Evolutionary conservation across 2,329 filamentous ascomycete genomes (phyloP).

Genomic region (Neospermospora avenae): DNA sequence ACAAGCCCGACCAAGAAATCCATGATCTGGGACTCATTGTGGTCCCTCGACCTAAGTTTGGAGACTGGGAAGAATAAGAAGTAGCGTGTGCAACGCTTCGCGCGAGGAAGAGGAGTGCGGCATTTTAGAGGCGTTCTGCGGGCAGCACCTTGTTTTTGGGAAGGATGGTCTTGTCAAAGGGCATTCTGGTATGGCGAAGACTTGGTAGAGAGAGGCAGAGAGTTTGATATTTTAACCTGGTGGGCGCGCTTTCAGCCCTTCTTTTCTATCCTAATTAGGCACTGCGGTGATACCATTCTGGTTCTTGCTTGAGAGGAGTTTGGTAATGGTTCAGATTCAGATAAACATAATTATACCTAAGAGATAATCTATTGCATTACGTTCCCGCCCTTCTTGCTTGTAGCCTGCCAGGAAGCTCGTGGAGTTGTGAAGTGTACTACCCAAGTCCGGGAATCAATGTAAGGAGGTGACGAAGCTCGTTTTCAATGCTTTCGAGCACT

Average conservation of each 20-base stretch:
- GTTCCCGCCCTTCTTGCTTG: not conserved
- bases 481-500: too few species aligned
- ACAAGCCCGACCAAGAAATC: constrained; percentile 44
- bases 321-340: not conserved
- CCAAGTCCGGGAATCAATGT: too few species aligned
- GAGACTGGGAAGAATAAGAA: constrained; percentile 40
- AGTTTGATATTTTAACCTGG: not conserved
- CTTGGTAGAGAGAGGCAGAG: not conserved
- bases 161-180: not conserved
- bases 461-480: too few species aligned
- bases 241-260: too few species aligned
- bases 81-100: not conserved
- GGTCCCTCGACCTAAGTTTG: constrained; percentile 57
- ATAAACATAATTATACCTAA: not conserved
- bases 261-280: not conserved
- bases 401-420: too few species aligned
- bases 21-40: constrained; percentile 60
- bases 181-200: not conserved
- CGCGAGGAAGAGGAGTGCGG: not conserved
- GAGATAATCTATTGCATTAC: not conserved
- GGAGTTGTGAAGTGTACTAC: too few species aligned
- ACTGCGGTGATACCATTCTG: constrained; percentile 23
- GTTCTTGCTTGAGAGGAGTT: not conserved
- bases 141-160: not conserved
- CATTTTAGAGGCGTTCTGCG: constrained; percentile 7